phyloP scores from a whole-genome alignment of 306 rosid genomes.

The Vicia faba region DNA sequence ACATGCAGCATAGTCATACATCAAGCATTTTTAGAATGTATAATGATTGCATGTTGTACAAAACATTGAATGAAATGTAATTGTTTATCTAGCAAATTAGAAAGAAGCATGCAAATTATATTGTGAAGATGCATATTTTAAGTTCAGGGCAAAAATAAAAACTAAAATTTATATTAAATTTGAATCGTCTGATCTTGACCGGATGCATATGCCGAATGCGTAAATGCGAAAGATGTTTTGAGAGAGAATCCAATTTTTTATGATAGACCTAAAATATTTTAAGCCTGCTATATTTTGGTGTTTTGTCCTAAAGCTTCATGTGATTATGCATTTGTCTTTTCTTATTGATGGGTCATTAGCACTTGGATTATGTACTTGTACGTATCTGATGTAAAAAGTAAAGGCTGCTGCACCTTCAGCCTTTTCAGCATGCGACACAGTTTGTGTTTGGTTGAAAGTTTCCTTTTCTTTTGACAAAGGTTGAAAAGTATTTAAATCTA shows the following conservation, averaged over 20 bases:
- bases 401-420: constrained; percentile 11
- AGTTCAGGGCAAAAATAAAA: constrained; percentile 1
- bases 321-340: constrained; percentile 16
- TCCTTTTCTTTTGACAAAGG: no score
- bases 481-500: not conserved
- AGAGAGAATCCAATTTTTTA: not conserved
- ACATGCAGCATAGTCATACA: constrained; percentile 61
- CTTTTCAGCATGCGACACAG: constrained; percentile 37
- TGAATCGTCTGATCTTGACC: no score
- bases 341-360: constrained; percentile 32
- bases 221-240: no score
- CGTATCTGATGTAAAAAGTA: not conserved
- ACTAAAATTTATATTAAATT: no score
- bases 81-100: constrained; percentile 33
- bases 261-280: not conserved
- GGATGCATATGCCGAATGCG: no score
- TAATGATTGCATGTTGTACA: constrained; percentile 67
- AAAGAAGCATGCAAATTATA: constrained; percentile 41
- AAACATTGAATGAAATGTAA: constrained; percentile 47
- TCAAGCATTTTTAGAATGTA: constrained; percentile 52
- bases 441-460: constrained; percentile 12
- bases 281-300: constrained; percentile 25
- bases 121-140: not conserved
- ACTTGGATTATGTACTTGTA: constrained; percentile 25
- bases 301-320: constrained; percentile 27